Evolutionary conservation across 305 asterid species (phyloP).

Genomic region (Lippia alba): DNA sequence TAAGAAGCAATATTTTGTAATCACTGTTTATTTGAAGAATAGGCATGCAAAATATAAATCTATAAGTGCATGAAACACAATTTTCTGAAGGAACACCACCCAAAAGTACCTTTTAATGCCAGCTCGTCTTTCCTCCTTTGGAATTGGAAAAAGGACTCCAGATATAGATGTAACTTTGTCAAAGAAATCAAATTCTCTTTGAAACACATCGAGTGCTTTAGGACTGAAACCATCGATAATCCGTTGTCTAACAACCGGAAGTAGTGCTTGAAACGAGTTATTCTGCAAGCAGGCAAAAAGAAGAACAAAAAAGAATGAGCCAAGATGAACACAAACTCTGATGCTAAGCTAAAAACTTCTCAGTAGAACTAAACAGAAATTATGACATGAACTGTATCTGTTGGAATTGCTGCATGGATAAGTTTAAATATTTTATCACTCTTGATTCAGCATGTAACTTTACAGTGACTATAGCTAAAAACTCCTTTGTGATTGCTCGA

Average conservation of each 20-base stretch:
- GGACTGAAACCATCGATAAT: constrained; percentile 86
- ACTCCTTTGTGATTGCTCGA: background rate
- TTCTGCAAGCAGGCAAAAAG: constrained; percentile 52
- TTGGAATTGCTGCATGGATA: constrained; percentile 21
- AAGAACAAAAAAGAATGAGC: constrained; percentile 15
- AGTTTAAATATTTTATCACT: constrained; percentile 20
- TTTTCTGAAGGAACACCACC: constrained; percentile 26
- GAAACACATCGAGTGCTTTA: constrained; percentile 79
- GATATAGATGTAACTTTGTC: constrained; percentile 99
- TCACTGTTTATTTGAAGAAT: constrained; percentile 29
- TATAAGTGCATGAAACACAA: constrained; percentile 30
- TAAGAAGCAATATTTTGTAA: constrained; percentile 17
- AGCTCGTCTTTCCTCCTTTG: constrained; percentile 96
- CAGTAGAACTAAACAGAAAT: constrained; percentile 15
- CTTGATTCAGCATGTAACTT: constrained; percentile 13
- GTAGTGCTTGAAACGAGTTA: constrained; percentile 70
- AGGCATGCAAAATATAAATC: constrained; percentile 17
- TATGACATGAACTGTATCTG: constrained; percentile 13
- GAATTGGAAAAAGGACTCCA: constrained; percentile 90
- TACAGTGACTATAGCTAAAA: background rate
- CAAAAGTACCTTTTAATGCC: constrained; percentile 81
- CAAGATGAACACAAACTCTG: constrained; percentile 25
- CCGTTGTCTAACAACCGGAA: constrained; percentile 85
- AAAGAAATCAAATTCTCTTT: constrained; percentile 95
- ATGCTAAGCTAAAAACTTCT: constrained; percentile 13